These are phyloP conservation scores for Cercis canadensis DNA, from an alignment of 306 rosid genomes.

Conservation along the genomic window DNA sequence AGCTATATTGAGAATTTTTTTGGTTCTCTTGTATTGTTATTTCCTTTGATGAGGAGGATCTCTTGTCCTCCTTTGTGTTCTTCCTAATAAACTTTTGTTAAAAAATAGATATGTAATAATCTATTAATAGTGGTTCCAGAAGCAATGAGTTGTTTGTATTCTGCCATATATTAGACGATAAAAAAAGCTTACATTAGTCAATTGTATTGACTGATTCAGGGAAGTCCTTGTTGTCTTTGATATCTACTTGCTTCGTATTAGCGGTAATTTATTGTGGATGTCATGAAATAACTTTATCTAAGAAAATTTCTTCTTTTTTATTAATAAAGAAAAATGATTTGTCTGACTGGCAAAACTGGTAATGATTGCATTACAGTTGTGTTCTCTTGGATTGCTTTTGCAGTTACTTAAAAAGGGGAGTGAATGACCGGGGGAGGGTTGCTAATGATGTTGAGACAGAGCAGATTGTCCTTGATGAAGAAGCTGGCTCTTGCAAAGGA, in stretches of 20 bases:
- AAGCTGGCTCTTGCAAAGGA: slow-evolving; percentile 88
- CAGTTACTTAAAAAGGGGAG: slow-evolving; percentile 97
- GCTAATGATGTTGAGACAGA: slow-evolving; percentile 99
- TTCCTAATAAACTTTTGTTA: no score
- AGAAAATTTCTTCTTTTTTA: no score
- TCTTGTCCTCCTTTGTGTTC: no score
- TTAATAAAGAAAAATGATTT: slow-evolving; percentile 28
- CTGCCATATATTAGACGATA: slow-evolving; percentile 11
- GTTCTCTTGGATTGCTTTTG: slow-evolving; percentile 31
- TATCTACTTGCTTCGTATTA: slow-evolving; percentile 31
- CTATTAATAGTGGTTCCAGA: slow-evolving; percentile 11
- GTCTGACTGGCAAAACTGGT: slow-evolving; percentile 31
- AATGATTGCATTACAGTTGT: slow-evolving; percentile 2
- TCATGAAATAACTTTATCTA: no score
- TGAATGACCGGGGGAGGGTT: slow-evolving; percentile 93
- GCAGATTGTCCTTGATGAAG: slow-evolving; percentile 93
- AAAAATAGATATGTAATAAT: no score
- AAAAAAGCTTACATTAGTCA: slow-evolving; percentile 1
- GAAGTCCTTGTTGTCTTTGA: slow-evolving; percentile 23
- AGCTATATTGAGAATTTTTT: no score
- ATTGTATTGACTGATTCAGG: background rate
- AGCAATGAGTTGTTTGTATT: background rate
- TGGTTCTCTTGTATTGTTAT: no score
- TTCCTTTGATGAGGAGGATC: no score
- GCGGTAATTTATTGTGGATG: slow-evolving; percentile 12